Conservation (phyloP, 257 asterid species). For the Jacaranda copaia region DNA sequence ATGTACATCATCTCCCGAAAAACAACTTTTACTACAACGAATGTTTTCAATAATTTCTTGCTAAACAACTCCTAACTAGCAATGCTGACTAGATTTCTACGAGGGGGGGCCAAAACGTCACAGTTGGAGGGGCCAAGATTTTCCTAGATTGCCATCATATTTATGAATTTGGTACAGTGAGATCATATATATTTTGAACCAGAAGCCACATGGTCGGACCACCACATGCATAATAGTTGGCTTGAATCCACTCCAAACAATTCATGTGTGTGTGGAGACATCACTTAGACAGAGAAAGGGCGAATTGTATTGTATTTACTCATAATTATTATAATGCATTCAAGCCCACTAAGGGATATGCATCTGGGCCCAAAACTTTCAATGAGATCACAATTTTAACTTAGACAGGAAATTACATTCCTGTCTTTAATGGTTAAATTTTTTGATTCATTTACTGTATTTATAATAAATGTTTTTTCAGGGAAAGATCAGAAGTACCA, state of each 20-base stretch:
- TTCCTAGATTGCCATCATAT: conserved; percentile 1
- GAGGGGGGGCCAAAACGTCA: conserved; percentile 15
- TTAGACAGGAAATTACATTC: neutral
- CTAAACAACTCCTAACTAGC: too few relatives aligned
- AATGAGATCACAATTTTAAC: conserved; percentile 6
- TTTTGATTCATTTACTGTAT: conserved; percentile 8
- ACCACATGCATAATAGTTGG: neutral
- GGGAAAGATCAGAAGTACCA: neutral
- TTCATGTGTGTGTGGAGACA: conserved; percentile 38
- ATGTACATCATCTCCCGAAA: too few relatives aligned
- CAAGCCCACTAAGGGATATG: neutral
- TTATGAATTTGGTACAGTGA: neutral
- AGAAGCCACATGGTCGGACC: conserved; percentile 48
- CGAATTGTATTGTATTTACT: conserved; percentile 14
- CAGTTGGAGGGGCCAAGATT: conserved; percentile 34
- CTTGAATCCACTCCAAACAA: conserved; percentile 30
- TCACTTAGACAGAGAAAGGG: neutral
- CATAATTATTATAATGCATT: conserved; percentile 21
- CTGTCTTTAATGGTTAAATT: neutral
- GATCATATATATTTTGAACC: conserved; percentile 7
- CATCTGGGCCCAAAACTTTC: conserved; percentile 27
- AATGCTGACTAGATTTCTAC: too few relatives aligned
- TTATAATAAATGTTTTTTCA: neutral
- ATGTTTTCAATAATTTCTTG: too few relatives aligned
- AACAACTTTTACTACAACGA: too few relatives aligned